Evolutionary conservation across 495 filamentous ascomycete species (phyloP).

Genomic region (Talaromyces stipitatus): DNA sequence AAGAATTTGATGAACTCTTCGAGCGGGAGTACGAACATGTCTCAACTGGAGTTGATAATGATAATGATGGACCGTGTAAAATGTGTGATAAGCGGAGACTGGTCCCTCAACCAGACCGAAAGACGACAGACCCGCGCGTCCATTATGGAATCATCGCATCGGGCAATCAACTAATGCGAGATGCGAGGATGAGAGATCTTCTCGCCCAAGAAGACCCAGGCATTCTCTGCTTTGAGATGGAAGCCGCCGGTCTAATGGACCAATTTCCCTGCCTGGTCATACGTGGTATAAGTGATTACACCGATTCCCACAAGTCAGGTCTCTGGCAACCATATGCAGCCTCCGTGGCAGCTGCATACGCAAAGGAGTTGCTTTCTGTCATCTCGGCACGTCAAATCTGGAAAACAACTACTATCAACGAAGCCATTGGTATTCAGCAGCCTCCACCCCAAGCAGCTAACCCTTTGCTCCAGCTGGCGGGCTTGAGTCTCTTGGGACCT

Average conservation of each 20-base stretch:
- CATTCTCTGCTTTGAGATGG: conserved; percentile 20
- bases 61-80: no score
- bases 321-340: conserved; percentile 5
- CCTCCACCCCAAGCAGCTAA: background rate
- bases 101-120: conserved; percentile 8
- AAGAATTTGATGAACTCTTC: background rate
- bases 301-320: conserved; percentile 22
- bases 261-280: conserved; percentile 29
- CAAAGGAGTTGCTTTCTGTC: conserved; percentile 19
- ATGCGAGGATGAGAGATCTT: conserved; percentile 15
- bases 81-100: background rate
- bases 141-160: conserved; percentile 31
- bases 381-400: conserved; percentile 1
- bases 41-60: background rate
- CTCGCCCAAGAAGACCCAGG: conserved; percentile 7
- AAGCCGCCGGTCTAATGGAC: conserved; percentile 26
- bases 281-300: conserved; percentile 34
- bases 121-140: conserved; percentile 9
- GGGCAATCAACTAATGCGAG: conserved; percentile 22
- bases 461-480: background rate
- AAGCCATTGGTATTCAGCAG: background rate
- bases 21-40: background rate
- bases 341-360: conserved; percentile 27
- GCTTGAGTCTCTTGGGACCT: background rate
- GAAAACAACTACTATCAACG: conserved; percentile 4